Conservation (phyloP, 176 grass and related monocot species). For the Ensete glaucum region DNA sequence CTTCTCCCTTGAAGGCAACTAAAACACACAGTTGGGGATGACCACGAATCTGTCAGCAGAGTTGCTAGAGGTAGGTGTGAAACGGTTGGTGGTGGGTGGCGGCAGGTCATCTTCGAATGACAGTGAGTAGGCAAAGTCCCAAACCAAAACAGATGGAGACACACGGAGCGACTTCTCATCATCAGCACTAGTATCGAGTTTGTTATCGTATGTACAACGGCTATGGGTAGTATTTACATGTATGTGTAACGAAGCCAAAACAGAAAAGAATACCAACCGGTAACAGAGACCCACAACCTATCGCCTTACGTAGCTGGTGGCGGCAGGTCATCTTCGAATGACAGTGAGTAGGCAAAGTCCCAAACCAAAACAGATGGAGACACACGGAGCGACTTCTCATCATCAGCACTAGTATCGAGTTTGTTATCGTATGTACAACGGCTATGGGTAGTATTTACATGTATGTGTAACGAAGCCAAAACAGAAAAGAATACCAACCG, state of each 20-base stretch:
- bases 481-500: no score
- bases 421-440: neutral
- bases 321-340: neutral
- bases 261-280: no score
- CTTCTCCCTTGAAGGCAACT: no score
- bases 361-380: no score
- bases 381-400: neutral
- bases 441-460: neutral
- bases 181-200: neutral
- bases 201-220: neutral
- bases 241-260: no score
- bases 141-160: no score
- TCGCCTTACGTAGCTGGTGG: neutral
- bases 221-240: neutral
- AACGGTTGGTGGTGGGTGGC: neutral
- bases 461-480: no score
- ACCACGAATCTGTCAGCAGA: neutral
- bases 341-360: neutral
- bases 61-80: neutral
- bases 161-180: neutral
- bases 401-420: neutral
- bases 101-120: neutral
- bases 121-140: no score
- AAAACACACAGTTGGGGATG: no score
- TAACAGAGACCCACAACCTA: no score